phyloP scores from a whole-genome alignment of 805 yeast genomes.

The Wickerhamiella dianesei region DNA sequence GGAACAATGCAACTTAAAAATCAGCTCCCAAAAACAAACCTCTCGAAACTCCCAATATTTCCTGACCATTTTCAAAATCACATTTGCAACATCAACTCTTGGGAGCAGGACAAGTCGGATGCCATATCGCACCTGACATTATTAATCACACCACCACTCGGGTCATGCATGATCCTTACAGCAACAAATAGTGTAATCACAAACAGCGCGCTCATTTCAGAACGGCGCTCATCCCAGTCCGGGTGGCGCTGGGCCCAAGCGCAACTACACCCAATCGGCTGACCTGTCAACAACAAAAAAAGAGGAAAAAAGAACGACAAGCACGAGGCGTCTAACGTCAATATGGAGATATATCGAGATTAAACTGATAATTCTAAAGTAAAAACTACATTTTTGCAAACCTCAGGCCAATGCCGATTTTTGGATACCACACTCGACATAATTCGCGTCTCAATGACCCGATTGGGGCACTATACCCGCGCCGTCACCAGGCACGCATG shows the following conservation, averaged over 20 bases:
- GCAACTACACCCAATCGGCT: neutral
- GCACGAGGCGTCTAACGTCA: neutral
- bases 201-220: neutral
- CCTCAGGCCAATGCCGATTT: neutral
- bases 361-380: too few relatives aligned
- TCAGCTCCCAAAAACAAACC: neutral
- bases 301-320: neutral
- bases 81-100: neutral
- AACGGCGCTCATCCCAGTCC: neutral
- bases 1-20: neutral
- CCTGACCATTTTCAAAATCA: neutral
- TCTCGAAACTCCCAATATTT: neutral
- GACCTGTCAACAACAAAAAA: neutral
- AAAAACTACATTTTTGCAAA: too few relatives aligned
- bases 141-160: neutral
- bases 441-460: neutral
- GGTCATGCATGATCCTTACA: neutral
- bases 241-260: neutral
- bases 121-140: neutral
- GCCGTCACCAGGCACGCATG: neutral
- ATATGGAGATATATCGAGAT: too few relatives aligned
- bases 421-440: neutral
- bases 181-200: neutral
- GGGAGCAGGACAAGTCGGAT: neutral
- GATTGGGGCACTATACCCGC: neutral